Evolutionary conservation across 129 eudicot genomes (phyloP).

Genomic region (Oenanthe sinensis): DNA sequence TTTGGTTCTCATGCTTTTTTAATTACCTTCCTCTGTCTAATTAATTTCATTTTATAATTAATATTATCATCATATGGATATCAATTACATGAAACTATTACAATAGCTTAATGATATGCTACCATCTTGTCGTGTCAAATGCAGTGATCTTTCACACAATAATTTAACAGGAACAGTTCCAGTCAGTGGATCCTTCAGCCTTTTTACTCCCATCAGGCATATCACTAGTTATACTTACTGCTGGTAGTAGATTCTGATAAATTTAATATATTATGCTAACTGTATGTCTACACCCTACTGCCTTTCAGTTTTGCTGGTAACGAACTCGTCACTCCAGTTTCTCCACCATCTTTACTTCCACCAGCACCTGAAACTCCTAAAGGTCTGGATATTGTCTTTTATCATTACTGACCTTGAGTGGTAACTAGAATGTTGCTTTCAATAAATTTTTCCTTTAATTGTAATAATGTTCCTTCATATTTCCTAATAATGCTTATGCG

Average conservation of each 20-base stretch:
- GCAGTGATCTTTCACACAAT: conserved; percentile 74
- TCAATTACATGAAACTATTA: background rate
- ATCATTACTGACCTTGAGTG: background rate
- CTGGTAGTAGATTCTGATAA: background rate
- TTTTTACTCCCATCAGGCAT: conserved; percentile 63
- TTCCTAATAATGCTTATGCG: background rate
- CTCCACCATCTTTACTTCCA: conserved; percentile 65
- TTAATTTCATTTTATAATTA: background rate
- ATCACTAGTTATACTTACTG: conserved; percentile 2
- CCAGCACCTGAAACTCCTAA: conserved; percentile 32
- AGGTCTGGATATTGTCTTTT: conserved; percentile 25
- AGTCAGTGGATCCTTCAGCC: conserved; percentile 62
- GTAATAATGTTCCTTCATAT: background rate
- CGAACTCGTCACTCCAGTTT: conserved; percentile 34
- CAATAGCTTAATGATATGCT: background rate
- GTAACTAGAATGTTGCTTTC: background rate
- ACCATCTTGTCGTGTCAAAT: conserved; percentile 1
- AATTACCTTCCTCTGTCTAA: background rate
- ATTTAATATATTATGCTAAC: conserved; percentile 3
- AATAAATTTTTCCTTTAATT: background rate
- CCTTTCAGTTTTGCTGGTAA: conserved; percentile 67
- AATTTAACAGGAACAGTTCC: conserved; percentile 45
- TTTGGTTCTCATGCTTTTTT: background rate
- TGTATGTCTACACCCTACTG: background rate
- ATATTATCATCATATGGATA: background rate